Base-by-base conservation (phyloP, 2,329 filamentous ascomycete species). In the Westerdykella aurantiaca region DNA sequence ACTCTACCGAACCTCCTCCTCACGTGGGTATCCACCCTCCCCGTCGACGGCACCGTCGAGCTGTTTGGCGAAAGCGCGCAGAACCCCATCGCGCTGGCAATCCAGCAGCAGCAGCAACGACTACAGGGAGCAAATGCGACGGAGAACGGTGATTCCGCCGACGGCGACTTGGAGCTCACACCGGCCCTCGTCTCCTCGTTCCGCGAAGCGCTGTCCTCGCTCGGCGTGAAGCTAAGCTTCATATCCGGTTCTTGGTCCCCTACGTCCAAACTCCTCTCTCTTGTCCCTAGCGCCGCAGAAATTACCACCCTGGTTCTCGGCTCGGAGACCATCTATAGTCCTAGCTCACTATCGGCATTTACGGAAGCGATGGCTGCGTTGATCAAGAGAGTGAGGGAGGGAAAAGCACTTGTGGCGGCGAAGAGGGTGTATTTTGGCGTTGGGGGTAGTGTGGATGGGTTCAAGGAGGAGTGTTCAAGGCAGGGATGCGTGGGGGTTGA, bases 341-440 rank as follows among this genome's bases (percentile, higher is more conserved):
- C 85, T 0, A 81, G 82, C 45, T 83, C 85, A 0, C 75, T 89
- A 17, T 70, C 72, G 31, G 76, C 80, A 0, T 93, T 91, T 59
- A 79, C 82, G 1, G 78, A 84, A 33, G 81, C 82, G 4, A 70
- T 89, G 11, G 74, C 84, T 34, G 69, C 69, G 4, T 69, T 87
- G 13, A 68, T 89, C 37, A 57, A 59, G 37, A 54, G 69, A 12
- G 72, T 81, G 39, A 71, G 73, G 40, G 69, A 71, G 41, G 79
- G 81, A 0, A 77, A 77, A 39, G 81, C 83, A 1, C 70, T 88
- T 16, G 76, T 91, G 5, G 86, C 79, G 2, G 87, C 87, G 1
- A 93, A 93, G 70, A 79, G 80, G 51, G 75, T 90, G 10, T 93
- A 93, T 66, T 93, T 93, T 67, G 87, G 87, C 2, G 87, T 93